Base-by-base conservation (phyloP, 805 yeast genomes). In the Nakazawaea ishiwadae region DNA sequence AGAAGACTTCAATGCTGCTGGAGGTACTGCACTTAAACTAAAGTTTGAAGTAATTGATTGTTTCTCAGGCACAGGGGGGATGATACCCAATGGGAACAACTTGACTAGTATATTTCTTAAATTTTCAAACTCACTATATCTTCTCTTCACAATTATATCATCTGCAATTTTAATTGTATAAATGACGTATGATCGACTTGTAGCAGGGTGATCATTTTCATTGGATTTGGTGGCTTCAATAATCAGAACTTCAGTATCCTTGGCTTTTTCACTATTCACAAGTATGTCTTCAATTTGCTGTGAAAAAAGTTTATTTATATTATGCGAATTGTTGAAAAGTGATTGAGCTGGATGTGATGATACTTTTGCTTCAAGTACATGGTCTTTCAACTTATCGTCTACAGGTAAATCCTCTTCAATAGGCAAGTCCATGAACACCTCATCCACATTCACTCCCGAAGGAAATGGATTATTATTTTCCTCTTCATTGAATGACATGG, bases 41-140 rank as follows among this genome's bases (percentile, higher is more conserved):
- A 42, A 17, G 29, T 56, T 62, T 4, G 67, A 60, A 10, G 53
- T 55, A 48, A 84, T 57, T 12, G 85, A 71, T 58, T 84, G 91
- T 57, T 85, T 85, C 59, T 81, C 84, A 0, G 99, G 99, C 8
- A 93, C 91, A 1, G 98, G 97, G 5, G 99, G 99, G 4, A 93
- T 77, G 3, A 93, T 74, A 4, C 80, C 57, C 3, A 93, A 78
- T 3, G 99, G 97, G 48, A 84, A 83, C 29, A 86, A 63, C 50
- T 82, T 79, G 3, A 79, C 68, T 17, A 93, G 66, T 4, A 84
- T 73, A 31, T 77, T 81, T 46, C 96, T 69, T 34, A 93, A 69
- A 37, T 85, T 77, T 54, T 87, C 96, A 58, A 93, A 93, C 58
- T 93, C 99, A 26, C 96, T 84, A 58, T 93, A 93, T 34, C 98